phyloP scores from a whole-genome alignment of 306 rosid species.

The Canavalia ensiformis region DNA sequence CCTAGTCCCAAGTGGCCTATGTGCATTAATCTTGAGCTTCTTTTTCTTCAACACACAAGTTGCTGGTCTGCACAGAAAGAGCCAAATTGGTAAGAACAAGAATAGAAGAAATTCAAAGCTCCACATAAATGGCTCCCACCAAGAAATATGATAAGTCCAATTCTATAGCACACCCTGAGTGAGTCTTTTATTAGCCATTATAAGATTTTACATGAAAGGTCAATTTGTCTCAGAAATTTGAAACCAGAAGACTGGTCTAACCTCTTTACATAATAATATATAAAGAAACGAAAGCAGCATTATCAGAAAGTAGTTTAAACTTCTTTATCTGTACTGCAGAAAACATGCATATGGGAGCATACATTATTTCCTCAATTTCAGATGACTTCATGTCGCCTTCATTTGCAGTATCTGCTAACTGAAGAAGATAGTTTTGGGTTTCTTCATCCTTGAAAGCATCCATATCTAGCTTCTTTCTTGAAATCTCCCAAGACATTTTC shows the following conservation, averaged over 20 bases:
- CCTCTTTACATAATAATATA: slow-evolving; percentile 1
- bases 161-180: not conserved
- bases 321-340: not conserved
- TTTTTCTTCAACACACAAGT: slow-evolving; percentile 78
- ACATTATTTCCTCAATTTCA: slow-evolving; percentile 63
- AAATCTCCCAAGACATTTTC: slow-evolving; percentile 51
- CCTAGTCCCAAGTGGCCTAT: slow-evolving; percentile 81
- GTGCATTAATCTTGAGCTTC: slow-evolving; percentile 84
- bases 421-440: slow-evolving; percentile 56
- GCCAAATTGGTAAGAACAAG: slow-evolving; percentile 1
- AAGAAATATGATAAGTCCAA: slow-evolving; percentile 9
- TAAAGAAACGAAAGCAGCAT: slow-evolving; percentile 11
- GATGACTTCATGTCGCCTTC: slow-evolving; percentile 50
- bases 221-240: slow-evolving; percentile 21
- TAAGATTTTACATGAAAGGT: not conserved
- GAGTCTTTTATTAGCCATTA: slow-evolving; percentile 29
- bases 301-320: not conserved
- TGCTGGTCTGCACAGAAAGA: slow-evolving; percentile 57
- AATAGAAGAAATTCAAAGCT: slow-evolving; percentile 12
- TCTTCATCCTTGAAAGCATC: slow-evolving; percentile 57
- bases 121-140: not conserved
- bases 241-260: slow-evolving; percentile 23
- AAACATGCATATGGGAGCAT: slow-evolving; percentile 39
- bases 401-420: slow-evolving; percentile 46
- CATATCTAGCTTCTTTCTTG: slow-evolving; percentile 59